Conservation (phyloP, 2,329 filamentous ascomycete species). For the Diaporthe helianthi region DNA sequence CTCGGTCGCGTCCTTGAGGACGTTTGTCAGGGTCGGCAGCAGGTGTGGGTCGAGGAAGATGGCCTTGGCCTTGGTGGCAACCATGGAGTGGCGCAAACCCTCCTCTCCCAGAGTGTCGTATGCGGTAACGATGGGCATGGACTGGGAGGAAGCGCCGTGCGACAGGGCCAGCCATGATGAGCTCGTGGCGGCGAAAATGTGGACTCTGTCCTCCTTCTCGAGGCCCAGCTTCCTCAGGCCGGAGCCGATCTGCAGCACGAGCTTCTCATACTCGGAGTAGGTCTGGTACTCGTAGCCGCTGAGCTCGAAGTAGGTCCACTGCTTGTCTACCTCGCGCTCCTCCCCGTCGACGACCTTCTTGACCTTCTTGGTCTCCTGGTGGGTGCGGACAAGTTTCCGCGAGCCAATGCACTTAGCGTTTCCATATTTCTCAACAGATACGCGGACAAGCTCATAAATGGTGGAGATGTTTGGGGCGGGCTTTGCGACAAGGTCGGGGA, state of each 20-base stretch:
- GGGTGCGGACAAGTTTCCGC: constrained; percentile 76
- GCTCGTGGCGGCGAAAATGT: constrained; percentile 81
- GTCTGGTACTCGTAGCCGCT: constrained; percentile 78
- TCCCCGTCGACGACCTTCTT: constrained; percentile 87
- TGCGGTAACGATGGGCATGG: constrained; percentile 82
- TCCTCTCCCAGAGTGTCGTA: constrained; percentile 83
- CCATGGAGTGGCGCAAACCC: constrained; percentile 75
- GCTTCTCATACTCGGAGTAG: constrained; percentile 79
- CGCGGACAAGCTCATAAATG: constrained; percentile 76
- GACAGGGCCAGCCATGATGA: constrained; percentile 59
- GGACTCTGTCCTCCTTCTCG: constrained; percentile 71
- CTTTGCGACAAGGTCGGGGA: constrained; percentile 66
- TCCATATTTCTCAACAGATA: constrained; percentile 69
- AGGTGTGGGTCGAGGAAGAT: constrained; percentile 80
- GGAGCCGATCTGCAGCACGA: constrained; percentile 70
- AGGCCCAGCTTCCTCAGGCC: constrained; percentile 78
- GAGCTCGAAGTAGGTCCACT: constrained; percentile 89
- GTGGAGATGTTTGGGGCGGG: constrained; percentile 73
- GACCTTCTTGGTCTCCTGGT: constrained; percentile 85
- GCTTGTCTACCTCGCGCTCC: constrained; percentile 81
- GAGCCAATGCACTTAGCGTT: constrained; percentile 72
- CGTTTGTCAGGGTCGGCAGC: constrained; percentile 62
- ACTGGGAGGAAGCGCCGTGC: constrained; percentile 71
- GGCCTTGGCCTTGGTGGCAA: constrained; percentile 73
- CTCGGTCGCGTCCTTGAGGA: constrained; percentile 58